Base-by-base conservation (phyloP, 495 filamentous ascomycete genomes). In the Pseudevernia furfuracea region DNA sequence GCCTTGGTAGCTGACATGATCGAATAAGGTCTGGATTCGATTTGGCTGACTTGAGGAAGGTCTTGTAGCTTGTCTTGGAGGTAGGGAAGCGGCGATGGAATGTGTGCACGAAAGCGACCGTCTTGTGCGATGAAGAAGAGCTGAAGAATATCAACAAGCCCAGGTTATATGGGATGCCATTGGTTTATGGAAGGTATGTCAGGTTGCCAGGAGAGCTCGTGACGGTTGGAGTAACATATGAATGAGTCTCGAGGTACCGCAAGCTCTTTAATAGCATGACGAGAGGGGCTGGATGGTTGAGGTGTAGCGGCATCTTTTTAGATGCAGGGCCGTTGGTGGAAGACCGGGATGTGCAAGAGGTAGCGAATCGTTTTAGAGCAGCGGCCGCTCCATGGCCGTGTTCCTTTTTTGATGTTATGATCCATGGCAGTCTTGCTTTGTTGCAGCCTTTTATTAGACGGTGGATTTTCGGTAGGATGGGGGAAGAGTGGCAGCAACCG, bases 191-290 rank as follows among this genome's bases (percentile, higher is more conserved):
- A 25, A 32, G 23, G 32, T 37, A 36, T 28, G 44, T 43, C 43
- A 32, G 44, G 46, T 53, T 62, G 41, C 37, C 65, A 48, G 41
- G 37, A 58, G 37, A 59, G 44, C 55, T 62, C 60, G 53, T 63
- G 61, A 63, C 55, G 46, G 57, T 52, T 23, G 36, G 28, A 59
- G 63, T 56, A 63, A 59, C 65, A 43, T 52, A 5, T 30, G 34
- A 30, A 28, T 21, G 58, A 59, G 63, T 68, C 62, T 46, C 48
- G 62, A 68, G 58, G 66, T 68, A 68, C 66, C 55, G n/a, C 30
- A n/a, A 55, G 56, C 59, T 65, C 59, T 62, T 64, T 66, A 60
- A 58, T 62, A 68, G 53, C 60, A 65, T 68, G 66, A 68, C 66
- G 66, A 68, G 66, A 65, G 66, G 66, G 66, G 66, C 59, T 68